These are phyloP conservation scores for Boletus patriciae DNA, from an alignment of 768 basidiomycete genomes.

Conservation along the genomic window DNA sequence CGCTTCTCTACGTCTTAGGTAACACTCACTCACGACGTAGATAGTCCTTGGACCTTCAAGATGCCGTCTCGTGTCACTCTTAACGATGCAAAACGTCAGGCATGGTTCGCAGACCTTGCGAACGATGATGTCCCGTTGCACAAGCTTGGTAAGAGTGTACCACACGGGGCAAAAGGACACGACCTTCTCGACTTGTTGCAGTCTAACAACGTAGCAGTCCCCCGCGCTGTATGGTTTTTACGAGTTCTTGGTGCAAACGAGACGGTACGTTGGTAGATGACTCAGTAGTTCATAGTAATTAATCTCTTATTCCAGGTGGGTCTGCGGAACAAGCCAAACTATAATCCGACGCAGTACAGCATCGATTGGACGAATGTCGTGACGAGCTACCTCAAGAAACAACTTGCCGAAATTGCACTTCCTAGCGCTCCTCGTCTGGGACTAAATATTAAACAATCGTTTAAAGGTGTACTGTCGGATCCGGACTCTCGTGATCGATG, in stretches of 20 bases:
- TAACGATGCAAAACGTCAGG: constrained; percentile 73
- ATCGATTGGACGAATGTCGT: constrained; percentile 83
- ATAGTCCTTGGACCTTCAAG: constrained; percentile 63
- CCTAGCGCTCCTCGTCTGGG: constrained; percentile 77
- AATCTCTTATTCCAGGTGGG: constrained; percentile 50
- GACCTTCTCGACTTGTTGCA: constrained; percentile 81
- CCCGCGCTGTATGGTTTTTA: constrained; percentile 85
- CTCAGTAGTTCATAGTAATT: background rate
- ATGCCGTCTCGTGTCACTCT: constrained; percentile 81
- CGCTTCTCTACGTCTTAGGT: background rate
- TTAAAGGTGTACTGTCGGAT: constrained; percentile 79
- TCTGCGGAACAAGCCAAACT: constrained; percentile 73
- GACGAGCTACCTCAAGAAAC: constrained; percentile 80
- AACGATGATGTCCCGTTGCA: constrained; percentile 77
- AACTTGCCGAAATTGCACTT: constrained; percentile 72
- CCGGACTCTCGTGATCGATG: constrained; percentile 68
- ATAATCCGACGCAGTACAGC: constrained; percentile 81
- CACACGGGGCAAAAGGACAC: constrained; percentile 82
- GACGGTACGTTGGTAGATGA: constrained; percentile 48
- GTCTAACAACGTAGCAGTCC: constrained; percentile 70
- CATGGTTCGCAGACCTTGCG: constrained; percentile 83
- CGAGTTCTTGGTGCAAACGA: constrained; percentile 87
- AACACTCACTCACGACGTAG: background rate
- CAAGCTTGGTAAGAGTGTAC: constrained; percentile 82
- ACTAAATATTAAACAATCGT: constrained; percentile 79